These are phyloP conservation scores for Dactylellina leptospora DNA, from an alignment of 2,329 filamentous ascomycete genomes.

Conservation along the genomic window DNA sequence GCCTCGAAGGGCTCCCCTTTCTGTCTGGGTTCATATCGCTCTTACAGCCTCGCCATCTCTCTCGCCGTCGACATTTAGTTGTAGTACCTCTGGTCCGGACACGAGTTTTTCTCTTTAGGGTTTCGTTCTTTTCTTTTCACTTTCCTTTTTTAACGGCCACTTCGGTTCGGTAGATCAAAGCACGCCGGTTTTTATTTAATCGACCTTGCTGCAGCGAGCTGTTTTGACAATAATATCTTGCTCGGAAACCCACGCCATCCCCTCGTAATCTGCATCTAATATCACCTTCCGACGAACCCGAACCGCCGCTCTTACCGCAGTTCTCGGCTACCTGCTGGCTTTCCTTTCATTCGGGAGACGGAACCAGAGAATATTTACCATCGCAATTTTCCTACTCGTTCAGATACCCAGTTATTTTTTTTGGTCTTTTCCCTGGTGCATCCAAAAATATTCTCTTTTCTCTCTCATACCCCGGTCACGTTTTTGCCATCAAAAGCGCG, in stretches of 20 bases:
- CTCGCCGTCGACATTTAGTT: neutral
- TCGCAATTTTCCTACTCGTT: slow-evolving; percentile 15
- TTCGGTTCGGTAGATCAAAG: slow-evolving; percentile 31
- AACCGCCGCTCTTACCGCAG: slow-evolving; percentile 12
- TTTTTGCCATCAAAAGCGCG: slow-evolving; percentile 40
- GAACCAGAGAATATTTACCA: slow-evolving; percentile 23
- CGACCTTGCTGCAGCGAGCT: slow-evolving; percentile 30
- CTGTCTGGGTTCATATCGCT: slow-evolving; percentile 3
- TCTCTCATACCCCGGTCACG: slow-evolving; percentile 37
- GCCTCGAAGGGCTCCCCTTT: slow-evolving; percentile 1
- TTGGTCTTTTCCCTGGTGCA: slow-evolving; percentile 13
- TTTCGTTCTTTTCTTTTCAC: neutral
- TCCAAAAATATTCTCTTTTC: slow-evolving; percentile 35
- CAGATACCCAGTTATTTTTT: neutral
- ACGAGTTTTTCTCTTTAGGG: slow-evolving; percentile 9
- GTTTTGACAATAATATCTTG: slow-evolving; percentile 46
- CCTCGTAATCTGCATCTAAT: slow-evolving; percentile 27
- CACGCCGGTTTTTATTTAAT: neutral
- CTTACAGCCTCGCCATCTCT: neutral
- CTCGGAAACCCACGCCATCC: slow-evolving; percentile 44
- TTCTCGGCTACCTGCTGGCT: slow-evolving; percentile 14
- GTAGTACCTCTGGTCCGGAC: slow-evolving; percentile 3
- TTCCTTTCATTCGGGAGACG: slow-evolving; percentile 12
- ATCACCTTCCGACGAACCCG: slow-evolving; percentile 13
- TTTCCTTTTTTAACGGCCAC: slow-evolving; percentile 7